Evolutionary conservation across 225 moss, liverwort and hornwort species (phyloP).

Genomic region (Straminergon stramineum): DNA sequence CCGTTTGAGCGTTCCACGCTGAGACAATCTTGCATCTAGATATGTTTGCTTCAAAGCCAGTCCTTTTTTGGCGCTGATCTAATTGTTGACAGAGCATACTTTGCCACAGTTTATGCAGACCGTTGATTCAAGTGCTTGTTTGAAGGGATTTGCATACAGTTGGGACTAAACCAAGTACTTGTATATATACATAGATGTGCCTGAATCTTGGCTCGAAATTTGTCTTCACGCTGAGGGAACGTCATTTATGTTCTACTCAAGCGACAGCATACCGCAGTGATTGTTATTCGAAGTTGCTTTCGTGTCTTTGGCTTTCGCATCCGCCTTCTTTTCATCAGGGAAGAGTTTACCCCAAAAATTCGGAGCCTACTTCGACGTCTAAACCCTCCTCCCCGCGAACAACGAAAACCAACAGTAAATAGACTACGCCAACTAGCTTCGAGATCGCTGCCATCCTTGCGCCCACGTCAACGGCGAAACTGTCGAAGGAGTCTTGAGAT

Average conservation of each 20-base stretch:
- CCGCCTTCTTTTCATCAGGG: neutral
- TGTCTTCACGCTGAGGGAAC: neutral
- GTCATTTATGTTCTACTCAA: neutral
- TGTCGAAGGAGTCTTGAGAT: neutral
- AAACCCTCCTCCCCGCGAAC: neutral
- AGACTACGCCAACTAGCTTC: neutral
- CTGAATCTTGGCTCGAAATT: neutral
- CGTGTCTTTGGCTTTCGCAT: neutral
- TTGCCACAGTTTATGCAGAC: neutral
- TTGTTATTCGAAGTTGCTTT: neutral
- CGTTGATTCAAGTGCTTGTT: neutral
- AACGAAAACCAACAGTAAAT: neutral
- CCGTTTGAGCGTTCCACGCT: conserved; percentile 2
- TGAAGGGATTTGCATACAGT: neutral
- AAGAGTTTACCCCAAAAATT: neutral
- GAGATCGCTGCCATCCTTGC: neutral
- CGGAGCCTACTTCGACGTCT: neutral
- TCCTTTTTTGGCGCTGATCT: neutral
- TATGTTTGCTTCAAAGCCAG: neutral
- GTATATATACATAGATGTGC: neutral
- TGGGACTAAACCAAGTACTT: neutral
- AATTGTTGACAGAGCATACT: neutral
- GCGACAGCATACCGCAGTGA: neutral
- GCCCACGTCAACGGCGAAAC: neutral
- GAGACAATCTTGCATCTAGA: neutral